Evolutionary conservation across 106 monocot species (phyloP).

Genomic region (Dendrobium catenatum): DNA sequence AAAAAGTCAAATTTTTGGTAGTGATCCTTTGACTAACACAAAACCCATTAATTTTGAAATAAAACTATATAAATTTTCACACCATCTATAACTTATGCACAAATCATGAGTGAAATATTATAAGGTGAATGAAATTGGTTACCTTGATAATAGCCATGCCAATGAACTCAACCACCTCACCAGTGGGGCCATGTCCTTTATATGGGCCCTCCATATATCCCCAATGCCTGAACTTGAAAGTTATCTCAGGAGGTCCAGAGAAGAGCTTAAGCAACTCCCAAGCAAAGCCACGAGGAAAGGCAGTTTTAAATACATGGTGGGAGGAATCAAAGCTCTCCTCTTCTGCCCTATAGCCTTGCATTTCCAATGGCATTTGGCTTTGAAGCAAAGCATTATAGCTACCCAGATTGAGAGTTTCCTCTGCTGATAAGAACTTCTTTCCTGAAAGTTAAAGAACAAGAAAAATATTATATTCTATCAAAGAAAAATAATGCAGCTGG

Average conservation of each 20-base stretch:
- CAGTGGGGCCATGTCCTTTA: slow-evolving; percentile 59
- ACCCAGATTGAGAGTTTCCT: slow-evolving; percentile 57
- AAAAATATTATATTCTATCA: no score
- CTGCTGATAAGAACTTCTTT: slow-evolving; percentile 36
- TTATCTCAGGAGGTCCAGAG: slow-evolving; percentile 51
- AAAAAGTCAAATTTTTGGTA: no score
- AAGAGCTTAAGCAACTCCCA: slow-evolving; percentile 68
- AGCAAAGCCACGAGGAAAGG: slow-evolving; percentile 67
- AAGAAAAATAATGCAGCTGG: no score
- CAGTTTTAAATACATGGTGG: slow-evolving; percentile 43
- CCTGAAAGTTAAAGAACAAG: slow-evolving; percentile 8
- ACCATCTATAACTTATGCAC: neutral
- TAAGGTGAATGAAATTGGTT: neutral
- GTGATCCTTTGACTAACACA: neutral
- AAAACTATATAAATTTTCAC: neutral
- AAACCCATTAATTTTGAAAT: neutral
- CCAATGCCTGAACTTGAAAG: slow-evolving; percentile 85
- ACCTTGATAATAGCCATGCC: slow-evolving; percentile 70
- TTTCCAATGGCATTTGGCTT: slow-evolving; percentile 43
- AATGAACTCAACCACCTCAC: slow-evolving; percentile 50
- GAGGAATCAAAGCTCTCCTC: slow-evolving; percentile 67
- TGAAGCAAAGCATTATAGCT: slow-evolving; percentile 76
- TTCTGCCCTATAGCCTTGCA: slow-evolving; percentile 29
- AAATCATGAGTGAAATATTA: neutral
- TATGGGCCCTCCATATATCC: slow-evolving; percentile 62